Conservation (phyloP, 2,329 filamentous ascomycete species). For the Paecilomyces sp. region DNA sequence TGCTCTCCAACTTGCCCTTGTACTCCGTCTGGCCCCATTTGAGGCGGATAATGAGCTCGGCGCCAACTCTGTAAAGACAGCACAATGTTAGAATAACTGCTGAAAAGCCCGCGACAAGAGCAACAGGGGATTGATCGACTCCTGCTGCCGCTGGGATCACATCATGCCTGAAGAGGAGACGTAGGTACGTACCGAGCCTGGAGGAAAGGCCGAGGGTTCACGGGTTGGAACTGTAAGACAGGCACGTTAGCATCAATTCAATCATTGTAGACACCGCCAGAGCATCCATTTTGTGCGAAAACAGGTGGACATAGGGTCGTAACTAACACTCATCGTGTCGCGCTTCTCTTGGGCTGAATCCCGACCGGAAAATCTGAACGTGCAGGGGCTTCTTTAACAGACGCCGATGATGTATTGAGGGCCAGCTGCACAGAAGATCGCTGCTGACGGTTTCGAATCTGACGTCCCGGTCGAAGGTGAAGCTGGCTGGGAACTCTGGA, state of each 20-base stretch:
- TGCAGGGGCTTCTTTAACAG: not conserved
- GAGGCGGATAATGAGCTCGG: slow-evolving; percentile 81
- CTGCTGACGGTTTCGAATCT: slow-evolving; percentile 4
- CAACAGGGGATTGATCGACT: not conserved
- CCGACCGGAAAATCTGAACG: not conserved
- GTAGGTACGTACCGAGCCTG: slow-evolving; percentile 65
- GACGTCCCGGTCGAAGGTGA: not conserved
- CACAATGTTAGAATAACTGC: not conserved
- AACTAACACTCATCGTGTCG: slow-evolving; percentile 27
- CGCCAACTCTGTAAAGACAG: slow-evolving; percentile 63
- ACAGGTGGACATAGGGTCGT: slow-evolving; percentile 1
- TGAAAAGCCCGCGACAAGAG: not conserved
- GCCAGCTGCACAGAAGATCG: not conserved
- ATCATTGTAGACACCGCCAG: not conserved
- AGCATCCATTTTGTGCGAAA: slow-evolving; percentile 8
- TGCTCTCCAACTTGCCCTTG: slow-evolving; percentile 83
- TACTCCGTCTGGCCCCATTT: slow-evolving; percentile 99
- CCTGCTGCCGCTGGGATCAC: not conserved
- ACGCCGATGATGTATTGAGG: not conserved
- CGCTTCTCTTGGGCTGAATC: not conserved
- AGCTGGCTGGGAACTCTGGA: slow-evolving; percentile 10
- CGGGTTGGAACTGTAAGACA: slow-evolving; percentile 66
- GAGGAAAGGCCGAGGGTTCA: slow-evolving; percentile 96
- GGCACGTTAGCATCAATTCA: slow-evolving; percentile 13
- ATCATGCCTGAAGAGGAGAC: not conserved